Evolutionary conservation across 2,329 filamentous ascomycete genomes (phyloP).

Genomic region (Penicillium concentricum): DNA sequence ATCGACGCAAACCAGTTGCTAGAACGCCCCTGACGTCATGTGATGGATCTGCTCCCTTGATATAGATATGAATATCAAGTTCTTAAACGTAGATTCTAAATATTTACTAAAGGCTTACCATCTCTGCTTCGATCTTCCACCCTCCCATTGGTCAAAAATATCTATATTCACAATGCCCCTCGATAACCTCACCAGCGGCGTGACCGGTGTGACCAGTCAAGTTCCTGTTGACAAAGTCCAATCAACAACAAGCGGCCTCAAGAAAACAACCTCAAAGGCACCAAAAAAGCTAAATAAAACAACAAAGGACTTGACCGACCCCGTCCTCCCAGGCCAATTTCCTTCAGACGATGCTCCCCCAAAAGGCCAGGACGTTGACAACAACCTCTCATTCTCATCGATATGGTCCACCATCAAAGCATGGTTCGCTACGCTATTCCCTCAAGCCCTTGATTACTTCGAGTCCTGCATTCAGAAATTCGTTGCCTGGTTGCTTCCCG

Average conservation of each 20-base stretch:
- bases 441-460: slow-evolving; percentile 28
- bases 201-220: slow-evolving; percentile 20
- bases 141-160: background rate
- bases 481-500: slow-evolving; percentile 27
- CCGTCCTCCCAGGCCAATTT: slow-evolving; percentile 27
- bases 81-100: background rate
- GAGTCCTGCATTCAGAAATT: slow-evolving; percentile 25
- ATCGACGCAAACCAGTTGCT: slow-evolving; percentile 20
- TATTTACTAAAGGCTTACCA: background rate
- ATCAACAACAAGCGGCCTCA: slow-evolving; percentile 10
- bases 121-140: background rate
- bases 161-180: slow-evolving; percentile 24
- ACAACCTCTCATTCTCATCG: slow-evolving; percentile 19
- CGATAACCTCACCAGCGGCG: slow-evolving; percentile 23
- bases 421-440: slow-evolving; percentile 23
- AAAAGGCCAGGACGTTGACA: slow-evolving; percentile 12
- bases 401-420: slow-evolving; percentile 15
- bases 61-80: slow-evolving; percentile 11
- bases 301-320: slow-evolving; percentile 19
- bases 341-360: slow-evolving; percentile 23
- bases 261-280: slow-evolving; percentile 17
- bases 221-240: slow-evolving; percentile 19
- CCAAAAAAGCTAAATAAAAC: slow-evolving; percentile 17
- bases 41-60: slow-evolving; percentile 3
- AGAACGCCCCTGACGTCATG: slow-evolving; percentile 27